Conservation (phyloP, 257 asterid genomes). For the Echium plantagineum region DNA sequence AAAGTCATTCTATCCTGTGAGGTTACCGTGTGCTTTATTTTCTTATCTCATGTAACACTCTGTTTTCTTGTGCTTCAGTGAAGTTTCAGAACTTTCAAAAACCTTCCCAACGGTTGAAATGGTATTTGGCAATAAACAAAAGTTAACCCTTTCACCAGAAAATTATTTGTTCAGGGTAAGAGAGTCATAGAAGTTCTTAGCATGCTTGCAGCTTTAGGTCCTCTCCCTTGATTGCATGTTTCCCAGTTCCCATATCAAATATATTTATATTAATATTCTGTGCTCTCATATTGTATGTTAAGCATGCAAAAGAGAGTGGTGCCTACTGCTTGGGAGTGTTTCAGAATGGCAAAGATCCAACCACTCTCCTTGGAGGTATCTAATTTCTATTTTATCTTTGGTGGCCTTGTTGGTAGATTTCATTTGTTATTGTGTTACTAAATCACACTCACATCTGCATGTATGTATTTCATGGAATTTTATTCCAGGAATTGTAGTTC, state of each 20-base stretch:
- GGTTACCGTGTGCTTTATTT: too few relatives aligned
- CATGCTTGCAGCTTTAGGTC: not conserved
- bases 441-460: not conserved
- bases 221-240: not conserved
- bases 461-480: not conserved
- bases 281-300: not conserved
- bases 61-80: conserved; percentile 35
- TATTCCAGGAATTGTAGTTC: conserved; percentile 13
- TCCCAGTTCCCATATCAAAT: not conserved
- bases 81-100: conserved; percentile 50
- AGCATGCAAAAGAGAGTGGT: conserved; percentile 96
- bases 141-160: conserved; percentile 79
- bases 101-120: conserved; percentile 80
- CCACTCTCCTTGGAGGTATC: conserved; percentile 94
- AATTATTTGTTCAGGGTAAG: conserved; percentile 88
- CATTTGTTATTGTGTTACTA: not conserved
- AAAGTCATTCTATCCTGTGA: not conserved
- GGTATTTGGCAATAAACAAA: conserved; percentile 77
- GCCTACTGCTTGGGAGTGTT: conserved; percentile 95
- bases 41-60: not conserved
- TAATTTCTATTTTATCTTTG: not conserved
- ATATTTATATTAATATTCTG: conserved; percentile 11
- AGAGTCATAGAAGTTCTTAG: conserved; percentile 3
- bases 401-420: too few relatives aligned
- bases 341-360: conserved; percentile 96